Percentiles rank a stretch among this genome's conserved stretches.
These are phyloP conservation scores for Solanum piurae DNA, from an alignment of 257 asterid genomes.

Conservation along the genomic window DNA sequence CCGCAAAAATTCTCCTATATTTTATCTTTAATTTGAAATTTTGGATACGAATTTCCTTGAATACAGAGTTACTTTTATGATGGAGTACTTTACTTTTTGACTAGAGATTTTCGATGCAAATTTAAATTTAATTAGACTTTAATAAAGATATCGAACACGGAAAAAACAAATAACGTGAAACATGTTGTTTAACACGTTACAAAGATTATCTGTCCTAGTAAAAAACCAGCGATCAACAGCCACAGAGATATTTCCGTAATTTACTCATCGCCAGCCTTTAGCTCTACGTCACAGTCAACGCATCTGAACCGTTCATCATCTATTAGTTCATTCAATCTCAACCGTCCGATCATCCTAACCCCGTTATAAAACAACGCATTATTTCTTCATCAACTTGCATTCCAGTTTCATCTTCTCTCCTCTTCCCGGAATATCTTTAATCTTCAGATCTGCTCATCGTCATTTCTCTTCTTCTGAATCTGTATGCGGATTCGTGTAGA, in stretches of 20 bases:
- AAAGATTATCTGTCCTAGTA: neutral
- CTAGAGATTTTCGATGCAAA: fast-evolving
- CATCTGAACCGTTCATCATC: slow-evolving; percentile 16
- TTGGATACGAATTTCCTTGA: fast-evolving
- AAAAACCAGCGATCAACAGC: neutral
- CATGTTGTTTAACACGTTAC: slow-evolving; percentile 15
- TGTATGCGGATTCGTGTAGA: neutral
- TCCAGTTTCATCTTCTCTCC: neutral
- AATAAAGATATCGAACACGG: fast-evolving
- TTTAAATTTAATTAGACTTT: fast-evolving
- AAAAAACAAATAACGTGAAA: neutral
- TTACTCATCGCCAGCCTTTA: neutral
- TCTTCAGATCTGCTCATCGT: neutral
- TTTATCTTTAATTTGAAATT: too few relatives aligned
- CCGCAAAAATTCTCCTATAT: too few relatives aligned
- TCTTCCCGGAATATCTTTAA: too few relatives aligned
- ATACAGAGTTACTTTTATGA: too few relatives aligned
- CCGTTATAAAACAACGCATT: slow-evolving; percentile 1
- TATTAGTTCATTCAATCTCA: neutral
- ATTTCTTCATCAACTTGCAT: neutral
- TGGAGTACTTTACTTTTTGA: too few relatives aligned
- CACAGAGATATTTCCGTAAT: neutral
- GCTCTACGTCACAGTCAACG: neutral
- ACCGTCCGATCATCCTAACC: slow-evolving; percentile 22
- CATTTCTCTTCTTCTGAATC: neutral